Conservation (phyloP, 768 basidiomycete genomes). For the Suillus variegatus region DNA sequence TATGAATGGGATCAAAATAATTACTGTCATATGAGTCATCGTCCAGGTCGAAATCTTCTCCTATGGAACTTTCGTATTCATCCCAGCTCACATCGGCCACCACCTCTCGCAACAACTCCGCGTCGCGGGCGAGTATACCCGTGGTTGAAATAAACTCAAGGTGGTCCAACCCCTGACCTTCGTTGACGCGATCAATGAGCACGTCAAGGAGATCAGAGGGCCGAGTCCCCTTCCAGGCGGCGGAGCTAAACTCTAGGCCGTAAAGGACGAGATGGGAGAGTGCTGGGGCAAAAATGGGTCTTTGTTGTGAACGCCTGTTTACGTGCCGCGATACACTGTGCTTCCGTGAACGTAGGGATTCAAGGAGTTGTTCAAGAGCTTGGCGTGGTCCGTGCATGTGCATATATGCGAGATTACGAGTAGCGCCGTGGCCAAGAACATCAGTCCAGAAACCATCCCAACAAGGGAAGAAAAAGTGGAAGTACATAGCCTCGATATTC, state of each 20-base stretch:
- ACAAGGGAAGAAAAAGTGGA: not conserved
- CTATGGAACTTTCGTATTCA: not conserved
- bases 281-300: constrained; percentile 2
- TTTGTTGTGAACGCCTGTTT: not conserved
- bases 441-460: constrained; percentile 1
- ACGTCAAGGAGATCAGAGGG: constrained; percentile 1
- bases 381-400: not conserved
- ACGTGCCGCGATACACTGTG: not conserved
- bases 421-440: not conserved
- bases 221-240: no score
- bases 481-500: not conserved
- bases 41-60: not conserved
- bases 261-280: not conserved
- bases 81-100: constrained; percentile 6
- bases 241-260: not conserved
- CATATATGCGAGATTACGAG: not conserved
- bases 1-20: not conserved
- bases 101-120: constrained; percentile 2
- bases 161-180: not conserved
- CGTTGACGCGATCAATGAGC: constrained; percentile 7
- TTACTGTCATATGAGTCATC: not conserved
- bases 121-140: not conserved
- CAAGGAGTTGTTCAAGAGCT: not conserved
- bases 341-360: not conserved
- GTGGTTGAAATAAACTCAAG: not conserved